A percentile compares a stretch with the other conserved stretches of the same genome.
Conservation (phyloP, 1,139 yeast genomes). For the Keqinozyma sinolaborantium region DNA sequence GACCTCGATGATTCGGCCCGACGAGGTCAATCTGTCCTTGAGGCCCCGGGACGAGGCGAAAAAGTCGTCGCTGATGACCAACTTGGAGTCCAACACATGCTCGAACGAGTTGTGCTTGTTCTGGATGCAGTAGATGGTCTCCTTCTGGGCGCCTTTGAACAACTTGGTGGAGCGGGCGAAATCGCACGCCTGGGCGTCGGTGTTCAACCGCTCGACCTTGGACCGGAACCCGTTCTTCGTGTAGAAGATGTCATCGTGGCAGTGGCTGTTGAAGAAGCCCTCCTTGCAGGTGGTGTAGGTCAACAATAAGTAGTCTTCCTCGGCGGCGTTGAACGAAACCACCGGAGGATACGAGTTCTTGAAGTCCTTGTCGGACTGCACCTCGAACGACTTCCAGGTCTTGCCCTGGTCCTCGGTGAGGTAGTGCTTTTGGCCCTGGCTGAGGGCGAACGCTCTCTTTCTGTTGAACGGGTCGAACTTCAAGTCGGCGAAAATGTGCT, state of each 20-base stretch:
- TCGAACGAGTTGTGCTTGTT: conserved; percentile 42
- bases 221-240: conserved; percentile 54
- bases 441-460: conserved; percentile 52
- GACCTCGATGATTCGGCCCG: conserved; percentile 44
- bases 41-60: conserved; percentile 34
- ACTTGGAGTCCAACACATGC: conserved; percentile 35
- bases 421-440: conserved; percentile 37
- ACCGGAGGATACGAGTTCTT: conserved; percentile 12
- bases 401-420: conserved; percentile 57
- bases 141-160: conserved; percentile 36
- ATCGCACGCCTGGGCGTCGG: conserved; percentile 40
- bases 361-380: conserved; percentile 11
- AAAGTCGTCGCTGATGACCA: conserved; percentile 52
- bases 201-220: conserved; percentile 29
- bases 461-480: conserved; percentile 43
- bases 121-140: conserved; percentile 48
- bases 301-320: conserved; percentile 38
- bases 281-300: conserved; percentile 35
- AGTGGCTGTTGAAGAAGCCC: conserved; percentile 17
- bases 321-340: conserved; percentile 35
- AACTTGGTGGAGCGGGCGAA: conserved; percentile 46
- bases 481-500: conserved; percentile 21
- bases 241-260: conserved; percentile 39
- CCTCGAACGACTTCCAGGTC: conserved; percentile 48
- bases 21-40: conserved; percentile 20